These are phyloP conservation scores for Phycomyces blakesleeanus DNA, from an alignment of 192 early-diverging fungal species.

Conservation along the genomic window DNA sequence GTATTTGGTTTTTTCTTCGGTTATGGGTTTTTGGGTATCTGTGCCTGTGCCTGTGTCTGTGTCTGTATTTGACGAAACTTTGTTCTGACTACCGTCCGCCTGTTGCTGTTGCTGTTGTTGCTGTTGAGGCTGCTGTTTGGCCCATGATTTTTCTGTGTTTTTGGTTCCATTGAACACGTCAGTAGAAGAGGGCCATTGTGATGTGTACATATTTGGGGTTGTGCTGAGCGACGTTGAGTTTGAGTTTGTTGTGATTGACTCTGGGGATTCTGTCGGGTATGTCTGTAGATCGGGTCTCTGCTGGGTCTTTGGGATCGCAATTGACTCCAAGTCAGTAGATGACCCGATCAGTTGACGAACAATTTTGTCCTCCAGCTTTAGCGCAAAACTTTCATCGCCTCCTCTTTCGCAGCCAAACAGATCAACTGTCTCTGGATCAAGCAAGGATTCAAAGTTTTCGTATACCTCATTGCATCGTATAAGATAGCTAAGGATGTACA, in stretches of 20 bases:
- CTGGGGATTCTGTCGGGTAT: not conserved
- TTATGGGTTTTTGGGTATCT: not conserved
- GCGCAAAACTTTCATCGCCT: conserved; percentile 11
- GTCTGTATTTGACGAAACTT: too few species aligned
- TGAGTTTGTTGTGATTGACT: not conserved
- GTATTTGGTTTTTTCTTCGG: not conserved
- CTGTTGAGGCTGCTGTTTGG: too few species aligned
- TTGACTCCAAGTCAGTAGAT: conserved; percentile 13
- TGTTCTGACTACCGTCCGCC: too few species aligned
- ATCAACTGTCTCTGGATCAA: conserved; percentile 4
- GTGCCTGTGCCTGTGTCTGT: too few species aligned
- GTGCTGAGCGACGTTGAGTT: not conserved
- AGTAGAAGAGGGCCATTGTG: not conserved
- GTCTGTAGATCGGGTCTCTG: not conserved
- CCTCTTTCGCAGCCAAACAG: conserved; percentile 21
- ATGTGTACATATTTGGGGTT: not conserved
- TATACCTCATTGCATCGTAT: conserved; percentile 59
- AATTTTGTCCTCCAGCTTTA: conserved; percentile 30
- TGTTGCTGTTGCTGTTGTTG: too few species aligned
- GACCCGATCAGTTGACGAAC: conserved; percentile 27
- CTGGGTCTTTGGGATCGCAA: conserved; percentile 18
- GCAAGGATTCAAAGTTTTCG: conserved; percentile 29
- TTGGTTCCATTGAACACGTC: too few species aligned
- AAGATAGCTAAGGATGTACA: conserved; percentile 54
- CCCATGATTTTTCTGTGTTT: too few species aligned